Conservation (phyloP, 129 eudicot genomes). For the Calendula officinalis region DNA sequence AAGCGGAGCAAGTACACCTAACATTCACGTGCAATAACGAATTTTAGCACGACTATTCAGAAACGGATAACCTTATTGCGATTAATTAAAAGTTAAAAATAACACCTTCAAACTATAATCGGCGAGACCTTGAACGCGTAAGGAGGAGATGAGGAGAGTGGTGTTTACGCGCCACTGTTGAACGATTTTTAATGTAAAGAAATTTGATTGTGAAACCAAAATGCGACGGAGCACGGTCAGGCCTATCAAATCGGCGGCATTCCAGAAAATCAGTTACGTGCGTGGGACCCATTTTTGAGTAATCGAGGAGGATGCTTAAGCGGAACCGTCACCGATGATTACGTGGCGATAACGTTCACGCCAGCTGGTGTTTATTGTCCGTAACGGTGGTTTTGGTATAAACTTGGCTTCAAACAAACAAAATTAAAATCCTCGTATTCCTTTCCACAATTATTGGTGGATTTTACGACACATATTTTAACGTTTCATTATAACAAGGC, state of each 20-base stretch:
- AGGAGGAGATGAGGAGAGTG: slow-evolving; percentile 8
- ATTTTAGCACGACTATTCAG: not conserved
- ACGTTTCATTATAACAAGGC: no score
- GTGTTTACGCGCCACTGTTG: slow-evolving; percentile 28
- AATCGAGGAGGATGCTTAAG: slow-evolving; percentile 14
- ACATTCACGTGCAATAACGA: not conserved
- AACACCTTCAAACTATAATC: slow-evolving; percentile 10
- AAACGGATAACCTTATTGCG: not conserved
- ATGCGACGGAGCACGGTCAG: slow-evolving; percentile 20
- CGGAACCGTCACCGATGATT: slow-evolving; percentile 24
- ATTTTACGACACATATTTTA: no score
- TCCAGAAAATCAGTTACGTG: slow-evolving; percentile 31
- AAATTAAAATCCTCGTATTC: no score
- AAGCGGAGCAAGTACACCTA: slow-evolving; percentile 8
- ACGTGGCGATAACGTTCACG: slow-evolving; percentile 29
- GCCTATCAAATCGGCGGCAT: slow-evolving; percentile 20
- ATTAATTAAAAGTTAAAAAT: not conserved
- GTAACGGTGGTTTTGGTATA: not conserved
- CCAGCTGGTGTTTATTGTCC: slow-evolving; percentile 5
- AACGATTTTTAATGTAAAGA: not conserved
- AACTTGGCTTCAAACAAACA: no score
- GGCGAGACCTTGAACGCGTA: not conserved
- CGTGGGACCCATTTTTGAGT: slow-evolving; percentile 24
- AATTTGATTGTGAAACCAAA: slow-evolving; percentile 9
- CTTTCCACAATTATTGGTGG: no score